Base-by-base conservation (phyloP, 2,329 filamentous ascomycete species). In the Fusarium sp. region DNA sequence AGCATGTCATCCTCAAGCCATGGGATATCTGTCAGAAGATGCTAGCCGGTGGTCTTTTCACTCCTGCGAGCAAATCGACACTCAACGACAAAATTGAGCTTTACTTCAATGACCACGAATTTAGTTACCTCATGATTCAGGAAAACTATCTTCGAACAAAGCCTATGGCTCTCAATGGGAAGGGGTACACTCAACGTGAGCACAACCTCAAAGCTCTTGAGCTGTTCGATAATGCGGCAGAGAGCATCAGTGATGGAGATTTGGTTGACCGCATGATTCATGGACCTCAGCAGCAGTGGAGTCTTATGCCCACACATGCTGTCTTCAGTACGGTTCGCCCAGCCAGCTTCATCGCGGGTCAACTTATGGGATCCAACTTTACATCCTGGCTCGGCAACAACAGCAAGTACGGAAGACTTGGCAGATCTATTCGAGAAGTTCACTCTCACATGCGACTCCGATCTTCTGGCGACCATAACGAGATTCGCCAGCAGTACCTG, bases 41-140 rank as follows among this genome's bases (percentile, higher is more conserved):
- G 78, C 88, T 99, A 8, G 93, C 89, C 27, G 91, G 93, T 6
- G 93, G 93, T 40, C 89, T 98, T 80, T 99, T 98, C 80, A 87
- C 92, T 25, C 87, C 90, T 7, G 89, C 90, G 51, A 97, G 93
- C 81, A 97, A 93, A 72, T 85, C 93, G 5, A 97, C 93, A 0
- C 83, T 99, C 37, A 98, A 98, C 78, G 95, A 99, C 80, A 99
- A 99, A 85, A 96, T 97, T 68, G 95, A 99, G 81, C 88, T 99
- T 3, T 99, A 99, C 80, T 99, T 99, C 85, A 98, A 99, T 79
- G 96, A 99, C 75, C 96, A 99, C 77, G 96, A 99, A 75, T 97
- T 98, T 82, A 98, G 94, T 76, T 96, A 91, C 76, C 85, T 99
- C 55, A 98, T 99, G 96, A 90, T 99, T 48, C 96, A 99, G 78